A percentile compares a stretch with the other conserved stretches of the same genome.
These are phyloP conservation scores for Alectoria sarmentosa DNA, from an alignment of 495 filamentous ascomycete genomes.

Conservation along the genomic window DNA sequence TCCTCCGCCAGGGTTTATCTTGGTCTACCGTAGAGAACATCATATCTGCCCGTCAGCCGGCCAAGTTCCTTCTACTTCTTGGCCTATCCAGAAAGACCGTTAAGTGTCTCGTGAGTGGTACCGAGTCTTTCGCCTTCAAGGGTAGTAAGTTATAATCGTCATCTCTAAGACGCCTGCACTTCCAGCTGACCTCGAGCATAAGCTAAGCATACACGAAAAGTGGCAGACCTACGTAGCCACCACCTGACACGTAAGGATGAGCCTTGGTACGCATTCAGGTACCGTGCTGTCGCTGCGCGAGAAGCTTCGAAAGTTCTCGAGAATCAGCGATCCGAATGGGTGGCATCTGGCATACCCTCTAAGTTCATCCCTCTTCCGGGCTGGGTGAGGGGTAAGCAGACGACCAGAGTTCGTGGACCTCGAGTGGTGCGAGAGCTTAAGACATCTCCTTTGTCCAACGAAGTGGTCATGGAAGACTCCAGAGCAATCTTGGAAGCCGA, in stretches of 20 bases:
- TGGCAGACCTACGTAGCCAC: not conserved
- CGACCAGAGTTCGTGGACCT: not conserved
- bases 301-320: not conserved
- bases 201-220: not conserved
- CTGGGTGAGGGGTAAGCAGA: not conserved
- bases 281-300: not conserved
- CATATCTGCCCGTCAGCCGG: too few relatives aligned
- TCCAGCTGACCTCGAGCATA: not conserved
- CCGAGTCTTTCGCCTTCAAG: not conserved
- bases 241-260: not conserved
- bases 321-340: not conserved
- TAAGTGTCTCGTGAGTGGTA: not conserved
- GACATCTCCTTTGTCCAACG: not conserved
- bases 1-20: not conserved
- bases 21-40: not conserved
- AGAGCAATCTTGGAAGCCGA: not conserved
- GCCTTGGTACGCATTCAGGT: not conserved
- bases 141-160: not conserved
- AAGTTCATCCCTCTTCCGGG: not conserved
- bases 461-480: not conserved
- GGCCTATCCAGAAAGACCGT: not conserved
- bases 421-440: not conserved
- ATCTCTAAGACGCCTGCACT: not conserved
- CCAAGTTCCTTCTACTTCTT: not conserved
- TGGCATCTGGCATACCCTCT: not conserved